phyloP scores from a whole-genome alignment of 768 basidiomycete genomes.

The Rhizopogon roseolus region DNA sequence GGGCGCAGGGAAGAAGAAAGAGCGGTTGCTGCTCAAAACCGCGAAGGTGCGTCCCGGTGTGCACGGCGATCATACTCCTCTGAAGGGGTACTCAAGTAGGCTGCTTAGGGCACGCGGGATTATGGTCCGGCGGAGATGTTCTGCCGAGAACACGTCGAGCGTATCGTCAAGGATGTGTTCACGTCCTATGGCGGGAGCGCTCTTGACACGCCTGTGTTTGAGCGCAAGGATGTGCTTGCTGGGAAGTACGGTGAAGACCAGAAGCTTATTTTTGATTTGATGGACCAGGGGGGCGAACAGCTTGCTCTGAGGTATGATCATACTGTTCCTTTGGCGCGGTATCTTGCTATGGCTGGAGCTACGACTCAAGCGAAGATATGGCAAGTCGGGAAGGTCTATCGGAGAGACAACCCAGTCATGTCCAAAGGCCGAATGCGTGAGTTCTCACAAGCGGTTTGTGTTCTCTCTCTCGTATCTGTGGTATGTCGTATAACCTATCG shows the following conservation, averaged over 20 bases:
- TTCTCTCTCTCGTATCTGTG: not conserved
- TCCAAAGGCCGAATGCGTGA: slow-evolving; percentile 98
- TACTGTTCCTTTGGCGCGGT: slow-evolving; percentile 94
- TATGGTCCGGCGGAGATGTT: slow-evolving; percentile 91
- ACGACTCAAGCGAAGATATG: slow-evolving; percentile 79
- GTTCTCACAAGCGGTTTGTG: slow-evolving; percentile 89
- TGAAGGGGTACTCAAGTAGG: slow-evolving; percentile 8
- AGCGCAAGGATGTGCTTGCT: slow-evolving; percentile 91
- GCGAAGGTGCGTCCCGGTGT: slow-evolving; percentile 66
- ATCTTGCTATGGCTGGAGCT: slow-evolving; percentile 94
- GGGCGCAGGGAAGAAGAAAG: slow-evolving; percentile 57
- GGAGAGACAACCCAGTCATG: slow-evolving; percentile 95
- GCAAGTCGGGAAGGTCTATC: slow-evolving; percentile 99
- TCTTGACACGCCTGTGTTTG: slow-evolving; percentile 98
- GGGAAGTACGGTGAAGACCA: slow-evolving; percentile 98
- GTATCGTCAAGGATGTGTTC: slow-evolving; percentile 83
- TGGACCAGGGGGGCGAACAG: slow-evolving; percentile 97
- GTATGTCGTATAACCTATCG: not conserved
- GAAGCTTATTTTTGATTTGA: slow-evolving; percentile 95
- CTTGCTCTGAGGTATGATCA: slow-evolving; percentile 93
- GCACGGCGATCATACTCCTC: slow-evolving; percentile 7
- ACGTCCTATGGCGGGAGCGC: slow-evolving; percentile 84
- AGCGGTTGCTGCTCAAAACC: slow-evolving; percentile 79
- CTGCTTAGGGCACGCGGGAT: slow-evolving; percentile 83
- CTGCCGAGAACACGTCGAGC: slow-evolving; percentile 86